Percentiles rank a stretch among this genome's conserved stretches.
These are phyloP conservation scores for Mimosa pudica DNA, from an alignment of 306 rosid species.

Conservation along the genomic window DNA sequence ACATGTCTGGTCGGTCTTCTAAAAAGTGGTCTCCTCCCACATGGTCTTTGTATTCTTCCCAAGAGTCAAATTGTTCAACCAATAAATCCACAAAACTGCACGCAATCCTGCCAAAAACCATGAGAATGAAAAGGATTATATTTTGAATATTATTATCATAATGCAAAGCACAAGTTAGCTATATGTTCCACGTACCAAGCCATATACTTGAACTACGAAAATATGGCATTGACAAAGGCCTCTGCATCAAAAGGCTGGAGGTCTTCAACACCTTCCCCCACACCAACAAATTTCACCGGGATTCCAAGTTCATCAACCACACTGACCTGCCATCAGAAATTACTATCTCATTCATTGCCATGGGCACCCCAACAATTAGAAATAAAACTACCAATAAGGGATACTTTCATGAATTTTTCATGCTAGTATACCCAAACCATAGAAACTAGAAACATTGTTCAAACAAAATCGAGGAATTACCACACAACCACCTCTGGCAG, in stretches of 20 bases:
- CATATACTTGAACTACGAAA: slow-evolving; percentile 42
- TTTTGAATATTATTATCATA: neutral
- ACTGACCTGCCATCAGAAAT: slow-evolving; percentile 68
- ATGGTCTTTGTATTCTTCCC: slow-evolving; percentile 17
- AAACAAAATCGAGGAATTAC: slow-evolving; percentile 49
- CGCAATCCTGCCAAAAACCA: slow-evolving; percentile 27
- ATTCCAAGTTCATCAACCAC: slow-evolving; percentile 96
- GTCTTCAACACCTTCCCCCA: slow-evolving; percentile 90
- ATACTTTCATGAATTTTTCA: neutral
- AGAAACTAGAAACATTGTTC: neutral
- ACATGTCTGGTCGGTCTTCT: neutral
- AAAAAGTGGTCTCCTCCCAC: slow-evolving; percentile 11
- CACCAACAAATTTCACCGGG: slow-evolving; percentile 95
- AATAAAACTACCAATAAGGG: neutral
- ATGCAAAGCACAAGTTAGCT: neutral
- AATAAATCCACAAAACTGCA: slow-evolving; percentile 18
- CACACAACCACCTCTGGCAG: slow-evolving; percentile 99
- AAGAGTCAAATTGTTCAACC: slow-evolving; percentile 27
- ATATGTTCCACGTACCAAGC: slow-evolving; percentile 34
- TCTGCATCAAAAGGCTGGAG: slow-evolving; percentile 96
- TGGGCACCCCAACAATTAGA: slow-evolving; percentile 16
- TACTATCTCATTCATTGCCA: slow-evolving; percentile 12
- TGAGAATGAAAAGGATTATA: slow-evolving; percentile 11
- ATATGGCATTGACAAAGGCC: slow-evolving; percentile 93
- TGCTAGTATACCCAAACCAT: neutral